A percentile compares a stretch with the other conserved stretches of the same genome.
Evolutionary conservation across 345 rosid species (phyloP).

Genomic region (Trapa bicornis): DNA sequence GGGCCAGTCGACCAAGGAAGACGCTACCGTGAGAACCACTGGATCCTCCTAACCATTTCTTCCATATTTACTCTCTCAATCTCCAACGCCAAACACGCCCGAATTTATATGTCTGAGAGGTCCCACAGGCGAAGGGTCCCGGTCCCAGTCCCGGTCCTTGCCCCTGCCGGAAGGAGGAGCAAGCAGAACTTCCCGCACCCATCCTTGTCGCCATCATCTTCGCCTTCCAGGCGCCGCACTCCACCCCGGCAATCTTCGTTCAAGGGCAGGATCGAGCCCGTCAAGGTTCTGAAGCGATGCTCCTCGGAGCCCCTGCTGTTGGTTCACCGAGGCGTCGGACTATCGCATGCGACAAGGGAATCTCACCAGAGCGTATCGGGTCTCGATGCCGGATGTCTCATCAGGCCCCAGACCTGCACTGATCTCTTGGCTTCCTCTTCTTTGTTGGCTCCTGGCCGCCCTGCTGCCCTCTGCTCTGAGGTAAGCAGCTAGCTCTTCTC

Average conservation of each 20-base stretch:
- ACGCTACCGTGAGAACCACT: not conserved
- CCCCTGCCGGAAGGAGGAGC: slow-evolving; percentile 18
- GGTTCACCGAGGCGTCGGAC: slow-evolving; percentile 5
- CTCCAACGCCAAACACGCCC: not conserved
- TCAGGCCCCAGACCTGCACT: slow-evolving; percentile 25
- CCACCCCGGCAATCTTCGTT: slow-evolving; percentile 17
- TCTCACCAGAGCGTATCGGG: slow-evolving; percentile 6
- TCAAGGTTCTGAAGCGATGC: slow-evolving; percentile 37
- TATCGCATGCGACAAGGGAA: slow-evolving; percentile 5
- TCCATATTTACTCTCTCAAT: too few relatives aligned
- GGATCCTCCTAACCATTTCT: not conserved
- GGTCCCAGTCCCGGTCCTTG: not conserved
- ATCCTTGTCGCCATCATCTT: slow-evolving; percentile 12
- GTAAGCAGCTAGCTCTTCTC: slow-evolving; percentile 11
- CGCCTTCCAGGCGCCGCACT: slow-evolving; percentile 20
- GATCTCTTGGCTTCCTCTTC: slow-evolving; percentile 45
- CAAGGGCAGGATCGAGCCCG: slow-evolving; percentile 13
- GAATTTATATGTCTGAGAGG: slow-evolving; percentile 24
- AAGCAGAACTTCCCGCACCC: slow-evolving; percentile 3
- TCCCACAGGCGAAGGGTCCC: slow-evolving; percentile 17
- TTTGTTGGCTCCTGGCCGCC: slow-evolving; percentile 12
- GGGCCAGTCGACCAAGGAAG: not conserved
- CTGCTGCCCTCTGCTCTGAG: slow-evolving; percentile 29
- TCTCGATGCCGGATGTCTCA: slow-evolving; percentile 10
- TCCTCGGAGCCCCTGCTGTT: slow-evolving; percentile 46